Evolutionary conservation across 495 filamentous ascomycete genomes (phyloP), one percentile per base, ranked within the genome.

Genomic region (Cryomyces minteri): DNA sequence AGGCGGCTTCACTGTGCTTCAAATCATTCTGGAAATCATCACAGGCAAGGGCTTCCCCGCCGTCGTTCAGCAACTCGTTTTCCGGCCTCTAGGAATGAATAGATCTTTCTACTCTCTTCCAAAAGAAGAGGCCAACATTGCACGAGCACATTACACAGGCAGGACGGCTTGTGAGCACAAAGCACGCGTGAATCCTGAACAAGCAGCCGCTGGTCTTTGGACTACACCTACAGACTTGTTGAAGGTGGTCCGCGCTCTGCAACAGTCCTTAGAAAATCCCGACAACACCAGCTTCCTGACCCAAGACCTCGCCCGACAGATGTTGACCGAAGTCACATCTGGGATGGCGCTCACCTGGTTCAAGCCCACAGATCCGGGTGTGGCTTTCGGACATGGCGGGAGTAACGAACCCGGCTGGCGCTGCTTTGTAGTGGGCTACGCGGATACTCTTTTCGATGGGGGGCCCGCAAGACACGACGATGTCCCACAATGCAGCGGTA

Each of bases 161-260:
- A 39, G 52, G 14, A 47, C 34, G 4, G 5, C 9, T 10, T 50
- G 39, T 33, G 40, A 53, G 5, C 25, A 7, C 7, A 37, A 7
- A 37, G 7, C 41, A 9, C 9, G 36, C 12, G 34, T 7, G 0
- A 51, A 48, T 31, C 53, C 41, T 4, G 57, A 60, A 51, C 34
- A 39, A 14, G 57, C 55, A 9, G 57, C 57, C 9, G 57, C 53
- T 6, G 55, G 51, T 7, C 42, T 60, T 4, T 60, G 57, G 57
- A 58, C 55, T 30, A 58, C 57, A 11, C 55, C 57, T 10, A 45
- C 43, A 6, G 57, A 60, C 37, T 46, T 60, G 30, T 40, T 60
- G 28, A 56, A 47, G 41, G 48, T 46, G n/a, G 48, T 56, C 11
- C 12, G 18, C 5, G 53, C 52, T 30, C 36, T 56, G 5, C 55